phyloP scores from a whole-genome alignment of 495 filamentous ascomycete species.

The Penicillium riverlandense region DNA sequence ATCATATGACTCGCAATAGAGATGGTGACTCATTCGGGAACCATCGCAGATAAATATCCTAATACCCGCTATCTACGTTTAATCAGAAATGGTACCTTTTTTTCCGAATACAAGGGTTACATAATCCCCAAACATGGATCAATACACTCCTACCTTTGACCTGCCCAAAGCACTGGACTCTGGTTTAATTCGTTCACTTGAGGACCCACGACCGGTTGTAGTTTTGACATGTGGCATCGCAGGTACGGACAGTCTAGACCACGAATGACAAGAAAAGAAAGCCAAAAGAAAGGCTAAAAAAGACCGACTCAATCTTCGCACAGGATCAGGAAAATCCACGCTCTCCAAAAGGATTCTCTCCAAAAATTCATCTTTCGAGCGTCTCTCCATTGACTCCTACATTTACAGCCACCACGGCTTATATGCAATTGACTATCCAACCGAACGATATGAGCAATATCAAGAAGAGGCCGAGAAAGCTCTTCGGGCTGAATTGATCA shows the following conservation, averaged over 20 bases:
- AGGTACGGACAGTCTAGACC: background rate
- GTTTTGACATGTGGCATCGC: conserved; percentile 13
- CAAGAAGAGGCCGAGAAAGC: conserved; percentile 20
- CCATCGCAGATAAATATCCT: too few species aligned
- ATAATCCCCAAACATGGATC: too few species aligned
- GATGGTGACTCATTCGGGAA: too few species aligned
- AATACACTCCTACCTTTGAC: background rate
- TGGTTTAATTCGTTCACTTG: conserved; percentile 1
- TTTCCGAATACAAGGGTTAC: too few species aligned
- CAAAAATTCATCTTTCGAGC: conserved; percentile 57
- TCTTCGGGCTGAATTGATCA: conserved; percentile 7
- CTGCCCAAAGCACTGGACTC: conserved; percentile 3
- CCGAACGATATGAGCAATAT: conserved; percentile 22
- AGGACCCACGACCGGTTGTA: conserved; percentile 9
- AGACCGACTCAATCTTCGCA: background rate
- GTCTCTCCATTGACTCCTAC: conserved; percentile 29
- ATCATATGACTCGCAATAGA: too few species aligned
- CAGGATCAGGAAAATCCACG: conserved; percentile 11
- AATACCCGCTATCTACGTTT: too few species aligned
- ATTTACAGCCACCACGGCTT: conserved; percentile 25
- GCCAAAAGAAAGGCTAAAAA: background rate
- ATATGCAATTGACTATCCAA: conserved; percentile 24
- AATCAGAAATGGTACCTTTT: too few species aligned
- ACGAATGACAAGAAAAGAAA: too few species aligned
- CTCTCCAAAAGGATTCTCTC: conserved; percentile 40